Base-by-base conservation (phyloP, 2,329 filamentous ascomycete genomes). In the Nannizziopsis arthrosporioides region DNA sequence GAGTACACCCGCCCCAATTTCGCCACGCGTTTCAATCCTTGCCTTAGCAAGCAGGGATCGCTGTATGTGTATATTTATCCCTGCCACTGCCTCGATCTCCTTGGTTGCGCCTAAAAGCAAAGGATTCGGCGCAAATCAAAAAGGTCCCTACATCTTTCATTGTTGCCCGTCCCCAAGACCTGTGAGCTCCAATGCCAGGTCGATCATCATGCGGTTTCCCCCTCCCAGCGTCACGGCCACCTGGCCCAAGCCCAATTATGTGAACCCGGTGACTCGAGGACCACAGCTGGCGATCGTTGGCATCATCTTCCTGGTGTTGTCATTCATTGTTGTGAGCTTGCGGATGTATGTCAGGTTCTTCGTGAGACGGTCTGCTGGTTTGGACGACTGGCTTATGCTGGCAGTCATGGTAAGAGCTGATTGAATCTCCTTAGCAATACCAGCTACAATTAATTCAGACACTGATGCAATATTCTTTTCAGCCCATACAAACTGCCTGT, bases 181-280 rank as follows among this genome's bases (percentile, higher is more conserved):
- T 27, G 38, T 30, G 39, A 31, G 42, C 31, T n/a, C 31, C 34
- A 22, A 44, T 44, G 42, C 36, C 5, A 11, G 9, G n/a, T 27
- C 40, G 44, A 41, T 19, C 22, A 27, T 27, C 31, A 55, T 55
- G 54, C 50, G 53, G 42, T 36, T 48, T 41, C 53, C 54, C 18
- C 54, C 54, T 41, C 51, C 44, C 36, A 45, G 51, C 31, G 51
- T 55, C n/a, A 43, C 51, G 5, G 38, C 41, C 8, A 32, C 56
- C 34, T 63, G 59, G 59, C 60, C 61, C 2, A 53, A 53, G 41
- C 60, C 61, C 8, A 62, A 63, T 46, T 62, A 58, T 55, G 51
- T 59, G 40, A 50, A 63, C 41, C 60, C 61, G 8, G 53, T 55
- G 12, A 59, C 48, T 36, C 48, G 55, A 51, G 61, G 61, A 8